These are phyloP conservation scores for Mortierella sp. DNA, from an alignment of 371 early-diverging fungal species.

Conservation along the genomic window DNA sequence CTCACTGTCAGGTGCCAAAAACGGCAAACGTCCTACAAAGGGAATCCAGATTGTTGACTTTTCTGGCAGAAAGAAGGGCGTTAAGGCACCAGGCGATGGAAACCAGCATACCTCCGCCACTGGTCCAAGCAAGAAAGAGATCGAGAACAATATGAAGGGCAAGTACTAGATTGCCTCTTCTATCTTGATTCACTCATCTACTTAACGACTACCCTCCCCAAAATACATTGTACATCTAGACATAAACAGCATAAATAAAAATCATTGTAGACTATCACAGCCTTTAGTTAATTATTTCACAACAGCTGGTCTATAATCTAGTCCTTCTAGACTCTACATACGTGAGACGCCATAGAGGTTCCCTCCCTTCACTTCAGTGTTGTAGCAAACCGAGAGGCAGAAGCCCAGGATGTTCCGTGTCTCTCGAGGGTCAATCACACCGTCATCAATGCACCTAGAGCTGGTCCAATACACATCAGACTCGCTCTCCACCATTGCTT, in stretches of 20 bases:
- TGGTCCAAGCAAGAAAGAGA: constrained; percentile 26
- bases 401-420: constrained; percentile 73
- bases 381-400: constrained; percentile 72
- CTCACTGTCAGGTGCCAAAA: constrained; percentile 25
- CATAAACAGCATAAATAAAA: neutral
- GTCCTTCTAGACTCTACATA: constrained; percentile 60
- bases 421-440: constrained; percentile 77
- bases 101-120: constrained; percentile 12
- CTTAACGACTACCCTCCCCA: neutral
- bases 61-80: constrained; percentile 1
- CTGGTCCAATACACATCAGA: constrained; percentile 81
- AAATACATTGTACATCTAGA: neutral
- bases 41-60: constrained; percentile 37
- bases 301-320: neutral
- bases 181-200: neutral
- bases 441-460: constrained; percentile 77
- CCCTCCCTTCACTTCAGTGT: constrained; percentile 71
- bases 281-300: neutral
- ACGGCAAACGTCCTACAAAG: constrained; percentile 22
- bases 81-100: constrained; percentile 30
- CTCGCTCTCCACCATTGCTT: constrained; percentile 74
- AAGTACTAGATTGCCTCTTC: neutral
- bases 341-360: constrained; percentile 79
- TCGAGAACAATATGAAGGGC: constrained; percentile 17
- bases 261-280: neutral